A percentile compares a stretch with the other conserved stretches of the same genome.
Conservation (phyloP, 2,329 filamentous ascomycete genomes). For the Lithohypha guttulata region DNA sequence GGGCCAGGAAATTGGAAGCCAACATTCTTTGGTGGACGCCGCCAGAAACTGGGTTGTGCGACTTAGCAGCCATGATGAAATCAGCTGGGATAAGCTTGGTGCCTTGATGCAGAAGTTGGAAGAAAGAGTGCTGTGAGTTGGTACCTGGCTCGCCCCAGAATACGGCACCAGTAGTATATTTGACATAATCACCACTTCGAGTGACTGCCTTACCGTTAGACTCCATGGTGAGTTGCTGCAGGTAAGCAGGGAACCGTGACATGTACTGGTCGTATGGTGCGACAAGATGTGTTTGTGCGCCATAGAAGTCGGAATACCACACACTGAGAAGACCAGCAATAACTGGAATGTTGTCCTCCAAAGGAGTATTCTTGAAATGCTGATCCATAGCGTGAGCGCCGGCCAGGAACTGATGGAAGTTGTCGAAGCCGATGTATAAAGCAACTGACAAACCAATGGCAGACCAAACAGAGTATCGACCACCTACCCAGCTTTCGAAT, state of each 20-base stretch:
- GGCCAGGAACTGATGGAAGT: constrained; percentile 91
- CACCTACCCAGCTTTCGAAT: constrained; percentile 97
- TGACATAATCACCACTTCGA: constrained; percentile 74
- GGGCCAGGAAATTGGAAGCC: constrained; percentile 41
- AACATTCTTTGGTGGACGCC: constrained; percentile 78
- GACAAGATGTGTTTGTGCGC: constrained; percentile 93
- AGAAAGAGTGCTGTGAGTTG: constrained; percentile 99
- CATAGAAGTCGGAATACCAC: constrained; percentile 99
- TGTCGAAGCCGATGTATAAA: constrained; percentile 92
- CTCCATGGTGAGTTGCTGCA: constrained; percentile 99
- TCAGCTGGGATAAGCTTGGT: constrained; percentile 98
- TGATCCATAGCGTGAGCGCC: constrained; percentile 97
- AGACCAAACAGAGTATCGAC: constrained; percentile 97
- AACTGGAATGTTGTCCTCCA: constrained; percentile 90
- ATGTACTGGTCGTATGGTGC: constrained; percentile 99
- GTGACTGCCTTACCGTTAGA: constrained; percentile 98
- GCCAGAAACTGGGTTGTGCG: constrained; percentile 86
- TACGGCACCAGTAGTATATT: constrained; percentile 94
- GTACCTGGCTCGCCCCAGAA: constrained; percentile 97
- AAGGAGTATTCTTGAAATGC: constrained; percentile 84
- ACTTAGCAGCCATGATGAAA: constrained; percentile 93
- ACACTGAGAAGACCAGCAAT: constrained; percentile 88
- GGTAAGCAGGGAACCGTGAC: constrained; percentile 96
- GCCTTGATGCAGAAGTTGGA: constrained; percentile 97
- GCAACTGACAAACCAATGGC: constrained; percentile 92